A percentile compares a stretch with the other conserved stretches of the same genome.
phyloP scores from a whole-genome alignment of 2,329 filamentous ascomycete genomes.

The Phaeosphaeriaceae sp. region DNA sequence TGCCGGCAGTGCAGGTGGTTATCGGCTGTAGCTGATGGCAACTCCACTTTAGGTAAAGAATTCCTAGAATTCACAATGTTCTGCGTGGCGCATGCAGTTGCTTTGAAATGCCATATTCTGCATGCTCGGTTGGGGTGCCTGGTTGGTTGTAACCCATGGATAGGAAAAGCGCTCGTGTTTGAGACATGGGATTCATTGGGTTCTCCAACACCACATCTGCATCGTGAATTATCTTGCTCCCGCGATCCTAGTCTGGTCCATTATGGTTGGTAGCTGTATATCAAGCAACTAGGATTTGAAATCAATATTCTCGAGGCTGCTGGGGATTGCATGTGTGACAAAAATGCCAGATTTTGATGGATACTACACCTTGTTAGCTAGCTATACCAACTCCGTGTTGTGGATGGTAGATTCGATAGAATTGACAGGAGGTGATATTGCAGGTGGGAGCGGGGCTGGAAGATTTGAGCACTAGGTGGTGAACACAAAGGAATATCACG shows the following conservation, averaged over 20 bases:
- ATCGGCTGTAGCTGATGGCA: constrained; percentile 1
- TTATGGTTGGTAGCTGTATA: neutral
- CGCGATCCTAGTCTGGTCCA: neutral
- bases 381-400: too few species aligned
- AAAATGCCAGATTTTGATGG: too few species aligned
- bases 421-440: too few species aligned
- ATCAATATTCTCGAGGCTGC: neutral
- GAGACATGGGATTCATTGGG: neutral
- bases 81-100: neutral
- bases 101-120: neutral
- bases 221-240: constrained; percentile 5
- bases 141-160: neutral
- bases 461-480: too few species aligned
- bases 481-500: too few species aligned
- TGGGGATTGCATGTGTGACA: too few species aligned
- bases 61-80: neutral
- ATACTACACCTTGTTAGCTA: too few species aligned
- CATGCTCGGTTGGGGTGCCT: neutral
- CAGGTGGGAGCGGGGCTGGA: too few species aligned
- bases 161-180: neutral
- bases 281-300: neutral
- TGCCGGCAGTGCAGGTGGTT: constrained; percentile 7
- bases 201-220: constrained; percentile 1
- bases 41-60: constrained; percentile 3
- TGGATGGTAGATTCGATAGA: too few species aligned